phyloP scores from a whole-genome alignment of 495 filamentous ascomycete genomes.

The Talaromyces stipitatus region DNA sequence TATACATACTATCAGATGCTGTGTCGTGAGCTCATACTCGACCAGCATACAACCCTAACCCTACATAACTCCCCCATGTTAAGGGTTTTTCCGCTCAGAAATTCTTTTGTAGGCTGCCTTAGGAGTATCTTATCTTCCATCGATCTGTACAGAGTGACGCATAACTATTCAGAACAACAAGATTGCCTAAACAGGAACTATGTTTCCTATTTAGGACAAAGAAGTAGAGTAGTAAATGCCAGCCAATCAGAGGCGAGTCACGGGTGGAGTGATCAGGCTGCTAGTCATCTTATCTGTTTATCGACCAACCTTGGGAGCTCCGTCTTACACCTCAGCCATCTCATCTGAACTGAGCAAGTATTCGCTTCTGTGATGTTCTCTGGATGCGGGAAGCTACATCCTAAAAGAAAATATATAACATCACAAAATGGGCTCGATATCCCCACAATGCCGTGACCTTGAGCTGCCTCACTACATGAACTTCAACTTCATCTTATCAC shows the following conservation, averaged over 20 bases:
- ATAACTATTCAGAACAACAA: background rate
- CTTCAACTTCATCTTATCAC: conserved; percentile 54
- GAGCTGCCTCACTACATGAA: conserved; percentile 10
- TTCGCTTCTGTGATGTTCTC: background rate
- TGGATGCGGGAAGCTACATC: no score
- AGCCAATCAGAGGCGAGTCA: background rate
- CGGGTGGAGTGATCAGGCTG: background rate
- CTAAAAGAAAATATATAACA: no score
- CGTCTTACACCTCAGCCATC: background rate
- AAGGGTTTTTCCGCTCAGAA: no score
- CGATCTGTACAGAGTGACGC: background rate
- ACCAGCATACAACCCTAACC: no score
- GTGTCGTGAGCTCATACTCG: no score
- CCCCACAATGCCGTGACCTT: conserved; percentile 26
- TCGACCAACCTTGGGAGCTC: background rate
- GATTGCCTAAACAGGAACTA: background rate
- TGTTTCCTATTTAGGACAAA: background rate
- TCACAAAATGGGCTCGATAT: conserved; percentile 11
- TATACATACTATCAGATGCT: no score
- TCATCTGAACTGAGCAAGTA: background rate
- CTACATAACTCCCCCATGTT: no score
- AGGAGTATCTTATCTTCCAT: no score
- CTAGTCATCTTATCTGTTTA: background rate
- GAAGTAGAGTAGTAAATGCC: background rate
- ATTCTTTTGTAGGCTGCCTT: no score